Conservation (phyloP, 495 filamentous ascomycete genomes). For the Penicillium fimorum region DNA sequence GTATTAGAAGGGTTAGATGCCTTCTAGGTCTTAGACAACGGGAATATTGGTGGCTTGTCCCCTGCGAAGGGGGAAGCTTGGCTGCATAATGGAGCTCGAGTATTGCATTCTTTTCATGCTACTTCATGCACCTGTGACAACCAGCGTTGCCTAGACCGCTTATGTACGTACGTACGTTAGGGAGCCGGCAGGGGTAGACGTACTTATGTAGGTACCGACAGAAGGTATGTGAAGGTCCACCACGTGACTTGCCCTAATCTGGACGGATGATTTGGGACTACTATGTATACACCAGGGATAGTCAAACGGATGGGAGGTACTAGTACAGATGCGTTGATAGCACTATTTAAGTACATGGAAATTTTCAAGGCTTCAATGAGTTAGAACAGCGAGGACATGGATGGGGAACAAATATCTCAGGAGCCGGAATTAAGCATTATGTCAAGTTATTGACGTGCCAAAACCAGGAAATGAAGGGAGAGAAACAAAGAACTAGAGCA, state of each 20-base stretch:
- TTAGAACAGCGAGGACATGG: not conserved
- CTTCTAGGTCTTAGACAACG: not conserved
- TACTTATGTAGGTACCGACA: not conserved
- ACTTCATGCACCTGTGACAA: slow-evolving; percentile 4
- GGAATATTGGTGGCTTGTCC: not conserved
- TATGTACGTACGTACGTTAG: not conserved
- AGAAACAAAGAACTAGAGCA: not conserved
- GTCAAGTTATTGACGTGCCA: not conserved
- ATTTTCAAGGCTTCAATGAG: not conserved
- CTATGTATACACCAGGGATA: not conserved
- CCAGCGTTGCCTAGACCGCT: not conserved
- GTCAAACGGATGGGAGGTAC: not conserved
- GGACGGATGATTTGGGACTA: not conserved
- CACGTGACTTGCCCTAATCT: slow-evolving; percentile 15
- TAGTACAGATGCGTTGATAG: not conserved
- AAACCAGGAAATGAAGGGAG: not conserved
- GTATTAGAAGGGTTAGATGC: not conserved
- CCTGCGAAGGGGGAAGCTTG: slow-evolving; percentile 5
- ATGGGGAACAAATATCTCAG: not conserved
- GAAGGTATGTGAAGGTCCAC: not conserved
- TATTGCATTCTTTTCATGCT: slow-evolving; percentile 5
- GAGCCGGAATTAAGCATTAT: slow-evolving; percentile 1
- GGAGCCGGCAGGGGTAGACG: not conserved
- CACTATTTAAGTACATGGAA: not conserved
- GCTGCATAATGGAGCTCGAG: slow-evolving; percentile 7